Evolutionary conservation across 441 rosid species (phyloP), one percentile per base, ranked within the genome.

Genomic region (Gossypium gossypioides): DNA sequence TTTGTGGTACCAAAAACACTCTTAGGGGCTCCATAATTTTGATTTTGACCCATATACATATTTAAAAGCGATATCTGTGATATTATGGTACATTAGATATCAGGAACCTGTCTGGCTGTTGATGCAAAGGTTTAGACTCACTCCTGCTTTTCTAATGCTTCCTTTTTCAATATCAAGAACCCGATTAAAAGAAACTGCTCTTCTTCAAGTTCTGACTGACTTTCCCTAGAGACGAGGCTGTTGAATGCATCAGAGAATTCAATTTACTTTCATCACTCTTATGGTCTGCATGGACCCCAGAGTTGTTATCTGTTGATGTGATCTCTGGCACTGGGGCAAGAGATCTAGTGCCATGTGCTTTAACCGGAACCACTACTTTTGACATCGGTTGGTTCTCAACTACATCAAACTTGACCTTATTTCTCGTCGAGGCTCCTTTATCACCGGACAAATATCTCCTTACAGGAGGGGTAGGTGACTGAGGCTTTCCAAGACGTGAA

Each of bases 391-490:
- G 91, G 74, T 79, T 85, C 65, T 89, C 96, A 54, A 72, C 60
- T 15, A 81, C 52, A 0, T 91, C 97, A 0, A 84, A 73, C 65
- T 85, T 93, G 72, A 72, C 76, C 85, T 84, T 86, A 76, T 82
- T 79, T 81, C 84, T 84, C 18, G 81, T 80, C 55, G 75, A 25
- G 59, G 91, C 78, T 72, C 86, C 98, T 85, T 93, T 87, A 32
- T 94, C 96, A 2, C 91, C 85, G 7, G 96, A 90, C 72, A 88
- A 24, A 46, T 97, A 89, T 77, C 93, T 81, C 83, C 84, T 81
- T 24, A 82, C 80, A 1, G 91, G 89, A 77, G 92, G 91, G 16
- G 91, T 89, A 29, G 94, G 89, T 54, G 94, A 78, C 69, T 91
- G 83, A 13, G 87, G 81, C 82, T 87, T 85, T 7, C 58, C 57